Evolutionary conservation across 2,329 filamentous ascomycete genomes (phyloP).

Genomic region (Laburnicola sp.): DNA sequence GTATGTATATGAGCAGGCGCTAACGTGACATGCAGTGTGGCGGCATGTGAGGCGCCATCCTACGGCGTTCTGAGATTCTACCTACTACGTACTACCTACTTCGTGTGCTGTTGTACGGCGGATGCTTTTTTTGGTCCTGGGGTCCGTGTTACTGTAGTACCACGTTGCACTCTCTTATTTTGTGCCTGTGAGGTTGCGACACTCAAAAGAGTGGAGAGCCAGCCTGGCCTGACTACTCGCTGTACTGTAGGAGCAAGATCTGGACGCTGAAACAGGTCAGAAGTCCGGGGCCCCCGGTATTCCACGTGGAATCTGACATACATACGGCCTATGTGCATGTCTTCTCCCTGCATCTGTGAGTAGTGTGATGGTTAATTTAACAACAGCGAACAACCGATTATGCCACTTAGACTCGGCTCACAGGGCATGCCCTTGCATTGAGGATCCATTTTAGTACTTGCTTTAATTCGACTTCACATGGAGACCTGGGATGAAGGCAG

Average conservation of each 20-base stretch:
- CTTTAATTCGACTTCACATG: background rate
- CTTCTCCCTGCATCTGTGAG: slow-evolving; percentile 2
- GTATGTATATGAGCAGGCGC: background rate
- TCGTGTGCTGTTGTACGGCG: too few species aligned
- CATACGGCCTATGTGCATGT: background rate
- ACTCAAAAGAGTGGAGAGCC: background rate
- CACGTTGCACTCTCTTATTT: background rate
- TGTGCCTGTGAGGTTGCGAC: background rate
- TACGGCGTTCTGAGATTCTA: background rate
- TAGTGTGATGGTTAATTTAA: background rate
- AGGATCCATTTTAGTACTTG: background rate
- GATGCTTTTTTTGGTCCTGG: background rate
- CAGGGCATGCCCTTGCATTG: background rate
- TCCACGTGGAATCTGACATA: slow-evolving; percentile 5
- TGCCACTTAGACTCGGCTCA: slow-evolving; percentile 1
- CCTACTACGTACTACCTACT: background rate
- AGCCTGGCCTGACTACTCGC: background rate
- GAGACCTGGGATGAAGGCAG: too few species aligned
- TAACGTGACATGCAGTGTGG: background rate
- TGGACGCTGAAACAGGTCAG: background rate
- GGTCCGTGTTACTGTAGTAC: background rate
- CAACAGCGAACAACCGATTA: background rate
- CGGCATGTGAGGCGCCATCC: background rate
- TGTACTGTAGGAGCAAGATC: background rate
- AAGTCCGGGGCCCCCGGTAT: background rate